Base-by-base conservation (phyloP, 2,329 filamentous ascomycete species). In the Xylaria digitata region DNA sequence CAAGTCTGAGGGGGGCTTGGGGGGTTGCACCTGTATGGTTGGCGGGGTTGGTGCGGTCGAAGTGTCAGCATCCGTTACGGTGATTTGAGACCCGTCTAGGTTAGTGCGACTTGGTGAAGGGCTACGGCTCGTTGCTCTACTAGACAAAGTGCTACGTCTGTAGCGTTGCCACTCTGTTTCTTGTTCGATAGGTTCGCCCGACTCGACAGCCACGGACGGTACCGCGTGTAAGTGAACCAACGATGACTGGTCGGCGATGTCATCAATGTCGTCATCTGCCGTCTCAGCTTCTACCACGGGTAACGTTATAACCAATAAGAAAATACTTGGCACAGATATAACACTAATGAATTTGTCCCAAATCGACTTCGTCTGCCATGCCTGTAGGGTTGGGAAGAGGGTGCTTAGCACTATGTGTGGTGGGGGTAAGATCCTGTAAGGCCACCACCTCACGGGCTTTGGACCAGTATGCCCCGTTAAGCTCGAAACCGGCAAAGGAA, bases 321-420 rank as follows among this genome's bases (percentile, higher is more conserved):
- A 92, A 43, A 99, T 93, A 73, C 92, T 96, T 0, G 94, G 92
- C n/a, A 93, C 90, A 7, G 94, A 94, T 43, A 96, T 85, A 11
- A 96, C 74, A 48, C 93, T 95, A 54, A 97, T 82, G 50, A 94
- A 81, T 75, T 92, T 94, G 73, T 95, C 94, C 89, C 90, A 93
- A n/a, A 91, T 79, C n/a, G 84, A 89, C 79, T 97, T 98, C 32
- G 91, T 87, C 49, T 80, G 83, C 93, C 95, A 99, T 30, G 86
- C 89, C 70, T 89, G 90, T 34, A 99, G 80, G 0, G 95, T 97
- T 0, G 96, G 96, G 72, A 98, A 97, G 0, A 99, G 80, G 0
- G 92, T 94, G 17, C 88, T 85, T 17, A 89, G 78, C 15, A 98
- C 82, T 7, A 91, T 81, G 63, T 91, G 85, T 2, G 93, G 93